Evolutionary conservation across 2,329 filamentous ascomycete species (phyloP), one percentile per base, ranked within the genome.

Genomic region (Colletotrichum orbiculare): DNA sequence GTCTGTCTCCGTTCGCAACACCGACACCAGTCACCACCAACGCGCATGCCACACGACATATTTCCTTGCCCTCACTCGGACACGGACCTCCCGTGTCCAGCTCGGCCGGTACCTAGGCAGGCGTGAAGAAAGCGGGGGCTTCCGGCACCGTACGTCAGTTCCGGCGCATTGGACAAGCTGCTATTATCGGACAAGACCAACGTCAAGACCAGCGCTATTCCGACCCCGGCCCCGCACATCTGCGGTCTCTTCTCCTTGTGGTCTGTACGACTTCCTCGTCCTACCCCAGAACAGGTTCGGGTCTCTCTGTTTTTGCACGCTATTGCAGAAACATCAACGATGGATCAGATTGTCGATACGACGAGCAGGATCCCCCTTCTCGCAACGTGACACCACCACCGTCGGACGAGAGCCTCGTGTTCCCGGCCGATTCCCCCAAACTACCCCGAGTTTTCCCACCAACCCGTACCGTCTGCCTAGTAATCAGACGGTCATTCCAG

Each of bases 41-140:
- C 25, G 25, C 25, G 25, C 25, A 25, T 25, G 25, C 25, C 25
- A 4, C 25, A 25, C 25, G 25, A 25, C 25, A 25, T 25, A 25
- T 25, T 43, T 42, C 17, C 25, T 17, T 49, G 33, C 3, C 5
- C 15, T 3, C 41, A 2, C 9, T 6, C 25, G 13, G 10, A 59
- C 63, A 66, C 58, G 63, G 58, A 56, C 47, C 63, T 48, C 53
- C 58, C 53, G 53, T 43, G 47, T 48, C 52, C 47, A 54, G 52
- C 42, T 47, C 47, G 52, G 56, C 58, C 46, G 58, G 52, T 61
- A 47, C 37, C 41, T 48, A 25, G 57, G 47, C 43, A 39, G 35
- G 47, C 57, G 47, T 52, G 15, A 47, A 15, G 35, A 56, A 62
- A 52, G 52, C 58, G 63, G 63, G 46, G 52, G 42, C 58, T 33